These are phyloP conservation scores for Protomyces pachydermus DNA, from an alignment of 1,139 yeast species.

Conservation along the genomic window DNA sequence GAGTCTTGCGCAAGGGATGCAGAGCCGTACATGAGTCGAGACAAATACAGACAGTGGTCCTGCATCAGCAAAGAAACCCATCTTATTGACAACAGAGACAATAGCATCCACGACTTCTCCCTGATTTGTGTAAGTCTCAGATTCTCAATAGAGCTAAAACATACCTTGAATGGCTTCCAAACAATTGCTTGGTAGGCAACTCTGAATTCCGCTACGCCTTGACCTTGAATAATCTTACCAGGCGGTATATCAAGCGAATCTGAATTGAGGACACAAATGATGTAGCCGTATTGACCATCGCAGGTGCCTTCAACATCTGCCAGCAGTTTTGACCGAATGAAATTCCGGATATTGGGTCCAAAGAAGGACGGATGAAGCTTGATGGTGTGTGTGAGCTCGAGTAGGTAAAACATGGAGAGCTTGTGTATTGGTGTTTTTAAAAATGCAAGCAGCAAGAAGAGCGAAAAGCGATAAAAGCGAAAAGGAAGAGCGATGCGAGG, in stretches of 20 bases:
- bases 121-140: slow-evolving; percentile 26
- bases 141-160: neutral
- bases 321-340: slow-evolving; percentile 76
- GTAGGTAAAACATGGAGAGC: slow-evolving; percentile 37
- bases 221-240: slow-evolving; percentile 83
- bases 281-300: slow-evolving; percentile 97
- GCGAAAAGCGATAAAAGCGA: neutral
- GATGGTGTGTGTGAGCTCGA: slow-evolving; percentile 84
- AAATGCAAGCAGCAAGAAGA: neutral
- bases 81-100: slow-evolving; percentile 87
- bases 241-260: slow-evolving; percentile 93
- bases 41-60: slow-evolving; percentile 95
- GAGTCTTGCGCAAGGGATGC: neutral
- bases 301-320: slow-evolving; percentile 98
- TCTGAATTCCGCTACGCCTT: slow-evolving; percentile 93
- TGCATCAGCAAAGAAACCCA: slow-evolving; percentile 97
- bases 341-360: slow-evolving; percentile 97
- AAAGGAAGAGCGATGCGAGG: neutral
- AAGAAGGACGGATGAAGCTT: slow-evolving; percentile 95
- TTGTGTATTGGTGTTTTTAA: neutral
- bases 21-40: slow-evolving; percentile 59
- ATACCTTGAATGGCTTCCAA: slow-evolving; percentile 86
- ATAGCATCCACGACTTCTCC: slow-evolving; percentile 98
- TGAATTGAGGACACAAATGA: slow-evolving; percentile 90
- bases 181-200: slow-evolving; percentile 95